Conservation (phyloP, 495 filamentous ascomycete species). For the Aspergillus nidulans region DNA sequence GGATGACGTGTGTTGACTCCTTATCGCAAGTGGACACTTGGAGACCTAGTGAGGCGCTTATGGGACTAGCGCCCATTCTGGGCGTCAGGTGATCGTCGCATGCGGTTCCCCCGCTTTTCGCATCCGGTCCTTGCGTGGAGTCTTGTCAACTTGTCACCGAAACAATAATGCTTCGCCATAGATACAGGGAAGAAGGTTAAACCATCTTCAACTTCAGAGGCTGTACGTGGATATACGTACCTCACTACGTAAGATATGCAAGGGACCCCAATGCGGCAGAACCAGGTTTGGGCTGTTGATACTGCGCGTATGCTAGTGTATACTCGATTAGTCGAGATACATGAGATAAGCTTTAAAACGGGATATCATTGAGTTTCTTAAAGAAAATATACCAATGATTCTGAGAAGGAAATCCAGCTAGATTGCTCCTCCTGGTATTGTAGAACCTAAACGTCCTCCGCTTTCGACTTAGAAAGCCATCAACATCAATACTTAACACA, state of each 20-base stretch:
- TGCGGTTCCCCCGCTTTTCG: constrained; percentile 12
- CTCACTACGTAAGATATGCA: neutral
- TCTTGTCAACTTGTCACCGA: no score
- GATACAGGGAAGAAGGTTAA: neutral
- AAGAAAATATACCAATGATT: neutral
- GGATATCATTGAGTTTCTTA: neutral
- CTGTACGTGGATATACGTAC: neutral
- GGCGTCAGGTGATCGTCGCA: constrained; percentile 29
- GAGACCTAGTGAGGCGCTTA: constrained; percentile 11
- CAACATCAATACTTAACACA: constrained; percentile 15
- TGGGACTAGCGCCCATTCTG: neutral
- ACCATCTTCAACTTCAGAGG: neutral
- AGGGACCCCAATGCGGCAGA: neutral
- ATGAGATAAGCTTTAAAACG: neutral
- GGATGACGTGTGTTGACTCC: constrained; percentile 17
- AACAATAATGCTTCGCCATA: no score
- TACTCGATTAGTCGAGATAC: neutral
- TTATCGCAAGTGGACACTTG: constrained; percentile 16
- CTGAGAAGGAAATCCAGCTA: neutral
- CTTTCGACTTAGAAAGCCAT: neutral
- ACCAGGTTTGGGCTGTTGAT: neutral
- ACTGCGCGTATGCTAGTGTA: no score
- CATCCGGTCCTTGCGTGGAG: neutral
- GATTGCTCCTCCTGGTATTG: neutral
- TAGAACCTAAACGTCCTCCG: neutral